A percentile compares a stretch with the other conserved stretches of the same genome.
phyloP scores from a whole-genome alignment of 306 rosid species.

The Ceratonia siliqua region DNA sequence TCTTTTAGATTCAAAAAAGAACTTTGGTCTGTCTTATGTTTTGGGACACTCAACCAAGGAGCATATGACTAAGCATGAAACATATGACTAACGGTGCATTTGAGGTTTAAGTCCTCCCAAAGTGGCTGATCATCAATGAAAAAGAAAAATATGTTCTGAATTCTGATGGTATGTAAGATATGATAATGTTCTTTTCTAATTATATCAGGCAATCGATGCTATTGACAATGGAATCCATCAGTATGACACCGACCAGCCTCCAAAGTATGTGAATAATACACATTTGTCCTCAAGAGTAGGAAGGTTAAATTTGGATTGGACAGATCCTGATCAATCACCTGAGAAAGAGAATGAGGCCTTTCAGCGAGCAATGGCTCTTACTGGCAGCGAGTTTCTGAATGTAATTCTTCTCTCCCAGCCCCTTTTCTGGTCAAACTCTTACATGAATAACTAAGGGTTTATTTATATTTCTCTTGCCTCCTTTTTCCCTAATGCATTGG shows the following conservation, averaged over 20 bases:
- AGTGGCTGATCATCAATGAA: conserved; percentile 2
- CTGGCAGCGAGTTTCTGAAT: conserved; percentile 83
- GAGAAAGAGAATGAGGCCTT: conserved; percentile 93
- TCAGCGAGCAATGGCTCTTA: conserved; percentile 79
- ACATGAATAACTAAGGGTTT: background rate
- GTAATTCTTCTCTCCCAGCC: conserved; percentile 44
- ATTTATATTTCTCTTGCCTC: background rate
- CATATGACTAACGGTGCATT: conserved; percentile 10
- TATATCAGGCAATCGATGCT: conserved; percentile 91
- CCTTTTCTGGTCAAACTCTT: background rate
- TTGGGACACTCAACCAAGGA: conserved; percentile 17
- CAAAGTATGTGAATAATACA: conserved; percentile 91
- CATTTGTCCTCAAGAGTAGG: conserved; percentile 95
- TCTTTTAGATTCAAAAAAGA: background rate
- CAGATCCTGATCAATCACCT: conserved; percentile 81
- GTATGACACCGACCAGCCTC: conserved; percentile 86
- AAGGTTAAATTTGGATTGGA: conserved; percentile 89
- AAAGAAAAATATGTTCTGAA: background rate
- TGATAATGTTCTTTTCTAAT: conserved; percentile 24
- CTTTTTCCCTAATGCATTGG: background rate
- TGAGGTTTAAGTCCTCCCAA: conserved; percentile 17
- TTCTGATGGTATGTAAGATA: background rate
- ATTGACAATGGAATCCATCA: conserved; percentile 90
- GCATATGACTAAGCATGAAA: background rate
- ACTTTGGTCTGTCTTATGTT: conserved; percentile 20